Evolutionary conservation across 2,329 filamentous ascomycete species (phyloP), one percentile per base, ranked within the genome.

Genomic region (Septoria petroselini): DNA sequence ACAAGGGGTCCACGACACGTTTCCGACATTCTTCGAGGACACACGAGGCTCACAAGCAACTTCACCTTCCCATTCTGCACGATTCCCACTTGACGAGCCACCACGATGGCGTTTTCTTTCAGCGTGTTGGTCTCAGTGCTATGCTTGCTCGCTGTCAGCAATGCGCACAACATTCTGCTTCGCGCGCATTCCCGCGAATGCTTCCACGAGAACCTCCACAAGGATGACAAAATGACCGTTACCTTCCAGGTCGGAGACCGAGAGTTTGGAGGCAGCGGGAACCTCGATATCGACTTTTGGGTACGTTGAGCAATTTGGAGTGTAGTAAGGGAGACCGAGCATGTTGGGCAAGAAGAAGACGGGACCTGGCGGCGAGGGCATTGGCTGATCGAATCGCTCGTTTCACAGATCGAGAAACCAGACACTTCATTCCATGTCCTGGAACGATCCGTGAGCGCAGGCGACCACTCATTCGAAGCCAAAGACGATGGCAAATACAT

Each of bases 251-350:
- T 97, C 52, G 93, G 93, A 68, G 93, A 98, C 70, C 79, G 91
- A 61, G 93, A 98, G 70, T 96, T 95, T 72, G 91, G 91, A 43
- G 88, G 87, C 44, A 91, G 90, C 50, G 91, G 91, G 27, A 97
- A 96, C 68, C 76, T 98, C 53, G 91, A 97, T 62, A 86, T 98
- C 67, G 93, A 98, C 71, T 98, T 98, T 70, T 97, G 90, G 90
- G 93, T 97, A 83, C 61, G 83, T 59, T 31, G 41, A 40, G 7
- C 21, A 9, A n/a, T n/a, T 47, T 18, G 18, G 21, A 3, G 21
- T 4, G 15, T 21, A 43, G 7, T 34, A 48, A 48, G 25, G 44
- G 31, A 17, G 14, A 31, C n/a, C n/a, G n/a, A n/a, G n/a, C n/a
- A n/a, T n/a, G n/a, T n/a, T n/a, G n/a, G n/a, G n/a, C n/a, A n/a